These are phyloP conservation scores for Elongisporangium anandrum DNA, from an alignment of 352 stramenopile genomes.

Conservation along the genomic window DNA sequence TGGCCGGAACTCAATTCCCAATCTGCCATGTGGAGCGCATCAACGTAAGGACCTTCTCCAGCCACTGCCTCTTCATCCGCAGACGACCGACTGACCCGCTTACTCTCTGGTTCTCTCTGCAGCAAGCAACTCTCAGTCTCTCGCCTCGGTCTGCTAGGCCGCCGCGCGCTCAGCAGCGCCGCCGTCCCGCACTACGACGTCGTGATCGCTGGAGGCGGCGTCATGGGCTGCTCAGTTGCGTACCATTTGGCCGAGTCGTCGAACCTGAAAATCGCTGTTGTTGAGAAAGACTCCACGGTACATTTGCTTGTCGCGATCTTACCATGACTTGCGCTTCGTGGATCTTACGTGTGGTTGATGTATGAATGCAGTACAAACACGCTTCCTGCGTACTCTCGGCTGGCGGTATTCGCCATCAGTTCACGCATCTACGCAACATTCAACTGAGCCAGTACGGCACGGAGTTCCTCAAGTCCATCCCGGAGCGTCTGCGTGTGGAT, in stretches of 20 bases:
- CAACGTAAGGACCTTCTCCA: neutral
- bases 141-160: slow-evolving; percentile 2
- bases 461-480: slow-evolving; percentile 54
- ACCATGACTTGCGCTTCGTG: neutral
- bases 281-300: slow-evolving; percentile 71
- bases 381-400: slow-evolving; percentile 72
- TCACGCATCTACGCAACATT: slow-evolving; percentile 73
- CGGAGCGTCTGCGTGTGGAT: slow-evolving; percentile 46
- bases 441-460: slow-evolving; percentile 78
- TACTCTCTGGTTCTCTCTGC: neutral
- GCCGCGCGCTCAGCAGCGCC: slow-evolving; percentile 13
- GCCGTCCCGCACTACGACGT: slow-evolving; percentile 62
- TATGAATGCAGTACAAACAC: slow-evolving; percentile 65
- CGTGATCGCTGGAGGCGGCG: slow-evolving; percentile 67
- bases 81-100: neutral
- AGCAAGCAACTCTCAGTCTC: neutral
- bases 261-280: slow-evolving; percentile 65
- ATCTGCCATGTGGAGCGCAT: neutral
- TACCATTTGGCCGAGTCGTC: slow-evolving; percentile 75
- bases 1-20: neutral
- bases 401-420: slow-evolving; percentile 80
- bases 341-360: neutral
- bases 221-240: slow-evolving; percentile 86
- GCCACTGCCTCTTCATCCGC: neutral
- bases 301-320: slow-evolving; percentile 7